Evolutionary conservation across 177 flowering plant genomes (phyloP), one percentile per base, ranked within the genome.

Genomic region (Vitis hybrid): DNA sequence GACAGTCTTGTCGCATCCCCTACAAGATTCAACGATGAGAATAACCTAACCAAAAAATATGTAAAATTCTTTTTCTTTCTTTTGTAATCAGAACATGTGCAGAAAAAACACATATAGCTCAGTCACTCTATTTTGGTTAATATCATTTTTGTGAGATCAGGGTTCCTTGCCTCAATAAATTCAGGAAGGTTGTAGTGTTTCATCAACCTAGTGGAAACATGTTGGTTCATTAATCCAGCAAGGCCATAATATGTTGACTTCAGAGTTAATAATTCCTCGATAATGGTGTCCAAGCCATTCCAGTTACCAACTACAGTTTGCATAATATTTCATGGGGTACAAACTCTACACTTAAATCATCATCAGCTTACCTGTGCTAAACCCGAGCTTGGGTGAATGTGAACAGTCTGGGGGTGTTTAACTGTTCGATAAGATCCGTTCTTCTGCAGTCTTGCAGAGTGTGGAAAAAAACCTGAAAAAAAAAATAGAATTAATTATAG

Each of bases 331-430:
- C 14, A 20, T 39, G 22, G 22, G 62, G 9, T 33, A 60, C 62
- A 20, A 52, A n/a, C 2, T 13, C 33, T 29, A 8, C 12, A 66
- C 31, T 52, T 53, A 14, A 10, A 14, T 11, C 3, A 64, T 10
- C 16, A 29, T 14, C 15, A 18, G 60, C 53, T 64, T 80, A 92
- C 97, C 91, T 89, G 89, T 20, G 98, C 89, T 66, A 93, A 72
- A 62, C 98, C 99, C 16, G 99, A 93, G 70, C 88, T 90, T 1
- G 99, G 99, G 73, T 94, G 99, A 60, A 95, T 90, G 74, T 91
- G 83, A 63, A 93, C 97, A 3, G 89, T 91, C 75, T 91, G 96
- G 4, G 94, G 94, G 74, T 89, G 90, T 79, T 95, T 93, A 19
- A 95, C 94, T 2, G 98, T 93, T 52, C 87, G 78, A 72, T 93